phyloP scores from a whole-genome alignment of 2,329 filamentous ascomycete genomes.

The Cytospora mali region DNA sequence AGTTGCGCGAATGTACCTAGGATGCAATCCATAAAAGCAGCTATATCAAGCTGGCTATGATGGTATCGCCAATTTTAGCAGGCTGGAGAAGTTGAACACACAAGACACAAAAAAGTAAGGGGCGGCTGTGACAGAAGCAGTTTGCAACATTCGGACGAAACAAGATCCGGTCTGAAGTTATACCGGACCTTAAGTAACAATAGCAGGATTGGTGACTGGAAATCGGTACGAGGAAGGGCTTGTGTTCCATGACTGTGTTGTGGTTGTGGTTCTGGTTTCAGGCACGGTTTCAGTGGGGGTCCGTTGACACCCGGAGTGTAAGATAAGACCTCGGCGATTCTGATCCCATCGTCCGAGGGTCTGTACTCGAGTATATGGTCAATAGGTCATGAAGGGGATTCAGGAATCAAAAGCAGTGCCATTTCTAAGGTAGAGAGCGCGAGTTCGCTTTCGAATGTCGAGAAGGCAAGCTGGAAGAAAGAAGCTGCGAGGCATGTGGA shows the following conservation, averaged over 20 bases:
- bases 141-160: neutral
- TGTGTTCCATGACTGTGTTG: neutral
- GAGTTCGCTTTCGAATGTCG: too few species aligned
- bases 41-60: neutral
- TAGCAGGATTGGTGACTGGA: neutral
- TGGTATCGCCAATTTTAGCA: neutral
- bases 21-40: neutral
- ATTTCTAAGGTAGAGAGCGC: too few species aligned
- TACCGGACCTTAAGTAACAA: neutral
- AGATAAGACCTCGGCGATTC: neutral
- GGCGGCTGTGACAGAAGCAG: constrained; percentile 1
- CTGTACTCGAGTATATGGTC: neutral
- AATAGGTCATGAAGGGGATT: too few species aligned
- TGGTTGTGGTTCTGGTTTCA: neutral
- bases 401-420: too few species aligned
- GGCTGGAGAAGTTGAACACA: neutral
- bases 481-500: neutral
- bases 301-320: neutral
- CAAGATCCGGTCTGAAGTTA: neutral
- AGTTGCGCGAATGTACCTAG: neutral
- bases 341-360: neutral
- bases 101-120: neutral
- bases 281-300: neutral
- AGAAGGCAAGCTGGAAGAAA: neutral
- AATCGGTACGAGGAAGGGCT: neutral